phyloP scores from a whole-genome alignment of 1,284 basidiomycete genomes.

The Trichosporon ovoides region DNA sequence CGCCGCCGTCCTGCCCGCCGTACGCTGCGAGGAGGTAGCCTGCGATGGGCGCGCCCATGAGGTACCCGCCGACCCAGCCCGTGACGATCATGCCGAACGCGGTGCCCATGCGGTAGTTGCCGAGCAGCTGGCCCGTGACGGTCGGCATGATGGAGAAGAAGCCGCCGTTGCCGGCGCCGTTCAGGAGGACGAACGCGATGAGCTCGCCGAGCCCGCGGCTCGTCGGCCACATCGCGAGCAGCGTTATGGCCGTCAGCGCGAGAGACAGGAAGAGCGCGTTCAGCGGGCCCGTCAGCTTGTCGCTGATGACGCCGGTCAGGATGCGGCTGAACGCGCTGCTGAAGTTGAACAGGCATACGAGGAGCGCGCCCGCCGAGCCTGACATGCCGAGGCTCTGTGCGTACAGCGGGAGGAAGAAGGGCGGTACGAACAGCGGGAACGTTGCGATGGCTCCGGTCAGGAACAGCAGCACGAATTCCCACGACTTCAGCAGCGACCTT shows the following conservation, averaged over 20 bases:
- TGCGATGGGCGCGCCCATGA: conserved; percentile 30
- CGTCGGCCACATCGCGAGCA: conserved; percentile 28
- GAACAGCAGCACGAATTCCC: conserved; percentile 37
- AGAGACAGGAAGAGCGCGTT: conserved; percentile 15
- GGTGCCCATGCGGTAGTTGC: conserved; percentile 20
- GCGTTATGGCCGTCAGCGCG: conserved; percentile 16
- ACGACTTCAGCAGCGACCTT: conserved; percentile 32
- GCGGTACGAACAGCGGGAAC: conserved; percentile 45
- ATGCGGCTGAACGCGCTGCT: conserved; percentile 28
- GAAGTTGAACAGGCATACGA: conserved; percentile 32
- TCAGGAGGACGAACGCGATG: conserved; percentile 28
- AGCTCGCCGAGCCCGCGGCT: conserved; percentile 23
- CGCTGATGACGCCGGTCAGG: conserved; percentile 25
- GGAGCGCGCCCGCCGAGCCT: conserved; percentile 28
- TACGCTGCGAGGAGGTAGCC: conserved; percentile 28
- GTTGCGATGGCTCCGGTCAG: conserved; percentile 35
- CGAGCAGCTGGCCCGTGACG: conserved; percentile 22
- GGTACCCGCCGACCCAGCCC: conserved; percentile 27
- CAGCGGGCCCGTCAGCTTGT: conserved; percentile 16
- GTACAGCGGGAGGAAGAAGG: conserved; percentile 46
- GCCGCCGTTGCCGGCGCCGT: conserved; percentile 24
- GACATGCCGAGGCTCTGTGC: conserved; percentile 33
- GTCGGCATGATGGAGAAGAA: conserved; percentile 36
- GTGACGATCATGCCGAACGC: conserved; percentile 32
- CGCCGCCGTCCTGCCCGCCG: conserved; percentile 22